phyloP scores from a whole-genome alignment of 164 flowering plant species.

The Echeveria elegans region DNA sequence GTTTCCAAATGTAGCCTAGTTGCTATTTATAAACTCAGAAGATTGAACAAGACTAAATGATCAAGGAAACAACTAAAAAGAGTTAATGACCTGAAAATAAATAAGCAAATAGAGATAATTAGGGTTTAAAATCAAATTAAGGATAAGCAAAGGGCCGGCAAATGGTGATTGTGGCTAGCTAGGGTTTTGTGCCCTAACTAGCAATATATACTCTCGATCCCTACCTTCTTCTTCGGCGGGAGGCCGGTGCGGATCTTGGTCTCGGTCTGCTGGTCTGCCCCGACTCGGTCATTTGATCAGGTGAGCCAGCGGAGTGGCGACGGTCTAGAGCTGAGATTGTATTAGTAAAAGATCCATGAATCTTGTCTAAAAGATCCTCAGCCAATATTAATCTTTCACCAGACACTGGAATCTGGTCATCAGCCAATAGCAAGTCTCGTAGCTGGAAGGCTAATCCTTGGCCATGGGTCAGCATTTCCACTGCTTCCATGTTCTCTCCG shows the following conservation, averaged over 20 bases:
- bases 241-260: slow-evolving; percentile 22
- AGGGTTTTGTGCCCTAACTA: background rate
- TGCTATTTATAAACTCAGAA: too few species aligned
- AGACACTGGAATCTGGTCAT: background rate
- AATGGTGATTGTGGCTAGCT: background rate
- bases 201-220: background rate
- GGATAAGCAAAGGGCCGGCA: background rate
- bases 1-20: background rate
- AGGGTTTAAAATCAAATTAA: background rate
- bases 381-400: background rate
- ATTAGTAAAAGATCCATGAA: slow-evolving; percentile 17
- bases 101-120: background rate
- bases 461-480: slow-evolving; percentile 26
- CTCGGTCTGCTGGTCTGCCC: slow-evolving; percentile 14
- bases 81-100: background rate
- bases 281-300: slow-evolving; percentile 27
- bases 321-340: slow-evolving; percentile 18
- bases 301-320: slow-evolving; percentile 13
- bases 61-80: background rate
- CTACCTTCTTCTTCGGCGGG: slow-evolving; percentile 36
- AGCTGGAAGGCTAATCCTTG: slow-evolving; percentile 22
- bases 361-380: slow-evolving; percentile 19
- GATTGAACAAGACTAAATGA: too few species aligned
- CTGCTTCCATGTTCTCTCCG: background rate
- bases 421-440: slow-evolving; percentile 11